phyloP scores from a whole-genome alignment of 2,329 filamentous ascomycete genomes.

The Ascochyta pisi region DNA sequence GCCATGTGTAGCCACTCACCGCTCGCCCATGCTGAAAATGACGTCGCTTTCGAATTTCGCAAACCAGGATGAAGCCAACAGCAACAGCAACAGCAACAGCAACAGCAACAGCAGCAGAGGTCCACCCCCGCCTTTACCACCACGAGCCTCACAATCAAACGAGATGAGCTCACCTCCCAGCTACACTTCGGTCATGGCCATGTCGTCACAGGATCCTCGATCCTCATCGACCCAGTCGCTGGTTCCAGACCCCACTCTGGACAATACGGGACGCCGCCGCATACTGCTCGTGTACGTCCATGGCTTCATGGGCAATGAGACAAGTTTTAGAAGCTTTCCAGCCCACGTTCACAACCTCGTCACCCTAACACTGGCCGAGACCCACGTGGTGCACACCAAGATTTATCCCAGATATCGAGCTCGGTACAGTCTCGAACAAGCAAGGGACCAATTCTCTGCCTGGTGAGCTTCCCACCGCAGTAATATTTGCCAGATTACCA shows the following conservation, averaged over 20 bases:
- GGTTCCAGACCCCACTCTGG: constrained; percentile 43
- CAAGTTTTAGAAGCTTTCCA: constrained; percentile 86
- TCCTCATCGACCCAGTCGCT: constrained; percentile 57
- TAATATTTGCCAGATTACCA: neutral
- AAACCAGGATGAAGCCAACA: constrained; percentile 23
- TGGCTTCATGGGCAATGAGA: constrained; percentile 88
- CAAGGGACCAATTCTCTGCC: constrained; percentile 79
- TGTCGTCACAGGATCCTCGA: constrained; percentile 51
- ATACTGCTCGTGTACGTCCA: constrained; percentile 85
- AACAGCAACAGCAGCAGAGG: constrained; percentile 9
- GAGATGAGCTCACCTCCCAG: constrained; percentile 24
- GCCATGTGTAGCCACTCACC: constrained; percentile 18
- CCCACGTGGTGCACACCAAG: constrained; percentile 85
- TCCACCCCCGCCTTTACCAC: constrained; percentile 42
- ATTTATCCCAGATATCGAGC: constrained; percentile 83
- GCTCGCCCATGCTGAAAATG: constrained; percentile 21
- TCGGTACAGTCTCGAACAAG: constrained; percentile 73
- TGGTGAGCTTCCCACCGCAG: constrained; percentile 60
- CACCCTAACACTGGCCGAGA: constrained; percentile 69
- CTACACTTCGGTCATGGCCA: constrained; percentile 32
- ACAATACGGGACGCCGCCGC: constrained; percentile 53
- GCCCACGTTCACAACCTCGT: constrained; percentile 83
- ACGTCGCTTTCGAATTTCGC: constrained; percentile 29
- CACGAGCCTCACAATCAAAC: constrained; percentile 27
- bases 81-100: constrained; percentile 11